A percentile compares a stretch with the other conserved stretches of the same genome.
Conservation (phyloP, 106 monocot species). For the Xerophyta viscosa region DNA sequence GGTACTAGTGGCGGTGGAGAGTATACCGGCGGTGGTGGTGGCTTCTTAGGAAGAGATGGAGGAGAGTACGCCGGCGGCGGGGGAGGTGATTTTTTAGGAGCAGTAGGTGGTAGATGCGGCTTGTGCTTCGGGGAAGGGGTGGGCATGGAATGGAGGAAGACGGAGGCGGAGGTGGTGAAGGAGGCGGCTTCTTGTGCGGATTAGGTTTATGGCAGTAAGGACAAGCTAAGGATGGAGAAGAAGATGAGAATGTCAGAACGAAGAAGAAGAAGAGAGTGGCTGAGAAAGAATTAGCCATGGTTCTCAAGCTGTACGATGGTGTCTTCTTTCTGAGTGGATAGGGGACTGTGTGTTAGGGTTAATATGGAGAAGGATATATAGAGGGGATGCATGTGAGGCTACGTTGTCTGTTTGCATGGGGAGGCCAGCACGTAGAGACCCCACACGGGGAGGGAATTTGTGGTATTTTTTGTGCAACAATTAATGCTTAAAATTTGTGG, state of each 20-base stretch:
- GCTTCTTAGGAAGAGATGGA: not conserved
- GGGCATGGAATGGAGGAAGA: not conserved
- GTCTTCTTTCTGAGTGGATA: no score
- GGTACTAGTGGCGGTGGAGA: conserved; percentile 6
- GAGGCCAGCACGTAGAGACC: no score
- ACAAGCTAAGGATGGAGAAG: conserved; percentile 4
- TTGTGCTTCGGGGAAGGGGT: not conserved
- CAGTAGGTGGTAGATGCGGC: not conserved
- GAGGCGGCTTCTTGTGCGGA: not conserved
- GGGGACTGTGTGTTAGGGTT: no score
- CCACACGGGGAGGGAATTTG: no score
- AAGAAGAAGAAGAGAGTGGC: not conserved
- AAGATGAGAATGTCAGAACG: not conserved
- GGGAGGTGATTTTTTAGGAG: conserved; percentile 1
- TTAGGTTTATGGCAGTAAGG: conserved; percentile 9
- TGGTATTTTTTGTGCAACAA: no score
- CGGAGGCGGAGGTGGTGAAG: not conserved
- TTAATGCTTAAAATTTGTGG: no score
- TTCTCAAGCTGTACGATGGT: no score
- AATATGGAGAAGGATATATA: no score
- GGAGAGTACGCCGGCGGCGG: not conserved
- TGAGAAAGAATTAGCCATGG: conserved; percentile 1
- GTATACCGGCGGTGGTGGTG: not conserved
- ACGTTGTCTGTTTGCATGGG: no score
- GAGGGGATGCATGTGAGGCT: no score